A percentile compares a stretch with the other conserved stretches of the same genome.
Conservation (phyloP, 2,329 filamentous ascomycete genomes). For the Bimuria novae-zelandiae region DNA sequence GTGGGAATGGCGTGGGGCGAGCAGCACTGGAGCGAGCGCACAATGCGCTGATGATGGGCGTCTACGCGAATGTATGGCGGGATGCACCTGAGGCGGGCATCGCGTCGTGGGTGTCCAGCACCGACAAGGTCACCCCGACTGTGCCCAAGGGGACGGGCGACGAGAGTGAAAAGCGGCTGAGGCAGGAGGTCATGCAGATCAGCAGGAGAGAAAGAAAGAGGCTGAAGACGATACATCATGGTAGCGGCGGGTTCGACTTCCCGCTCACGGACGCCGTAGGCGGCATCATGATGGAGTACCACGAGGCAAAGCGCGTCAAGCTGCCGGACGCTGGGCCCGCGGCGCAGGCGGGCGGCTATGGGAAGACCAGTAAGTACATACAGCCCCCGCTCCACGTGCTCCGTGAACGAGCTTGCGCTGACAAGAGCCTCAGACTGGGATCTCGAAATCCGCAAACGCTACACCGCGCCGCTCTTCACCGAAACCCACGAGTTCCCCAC, state of each 20-base stretch:
- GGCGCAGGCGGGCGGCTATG: constrained; percentile 70
- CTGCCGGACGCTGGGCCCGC: constrained; percentile 66
- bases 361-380: constrained; percentile 73
- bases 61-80: constrained; percentile 63
- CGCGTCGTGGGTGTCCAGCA: constrained; percentile 67
- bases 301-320: constrained; percentile 48
- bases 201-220: constrained; percentile 63
- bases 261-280: constrained; percentile 17
- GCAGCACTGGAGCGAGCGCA: constrained; percentile 62
- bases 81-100: constrained; percentile 66
- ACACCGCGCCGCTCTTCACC: constrained; percentile 63
- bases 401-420: too few species aligned
- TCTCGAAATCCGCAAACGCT: constrained; percentile 67
- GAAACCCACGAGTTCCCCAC: constrained; percentile 69
- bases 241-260: constrained; percentile 12
- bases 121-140: constrained; percentile 73
- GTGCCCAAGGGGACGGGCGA: constrained; percentile 69
- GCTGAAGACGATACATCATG: constrained; percentile 59
- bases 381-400: too few species aligned
- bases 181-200: constrained; percentile 67
- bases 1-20: constrained; percentile 39
- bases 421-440: constrained; percentile 60
- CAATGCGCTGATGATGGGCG: constrained; percentile 64
- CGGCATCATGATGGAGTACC: constrained; percentile 38
- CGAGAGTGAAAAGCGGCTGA: constrained; percentile 65